Evolutionary conservation across 352 stramenopile species (phyloP), one percentile per base, ranked within the genome.

Genomic region (Globisporangium irregulare): DNA sequence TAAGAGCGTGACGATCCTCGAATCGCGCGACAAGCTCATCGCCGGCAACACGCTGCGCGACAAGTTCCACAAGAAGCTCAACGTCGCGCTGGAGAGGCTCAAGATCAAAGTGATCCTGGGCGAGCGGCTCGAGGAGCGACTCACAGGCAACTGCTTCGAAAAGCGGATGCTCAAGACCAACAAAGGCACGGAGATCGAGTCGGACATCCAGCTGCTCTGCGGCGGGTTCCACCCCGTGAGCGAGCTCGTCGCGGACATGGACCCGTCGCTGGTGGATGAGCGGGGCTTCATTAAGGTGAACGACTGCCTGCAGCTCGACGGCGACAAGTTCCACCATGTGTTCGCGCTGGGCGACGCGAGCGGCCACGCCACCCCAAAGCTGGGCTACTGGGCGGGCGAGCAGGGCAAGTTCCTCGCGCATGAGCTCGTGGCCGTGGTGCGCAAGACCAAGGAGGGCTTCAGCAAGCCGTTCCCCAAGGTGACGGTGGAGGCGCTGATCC

Each of bases 261-360:
- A 90, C 64, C n/a, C 70, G 8, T 73, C 77, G 3, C 50, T 90
- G 0, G 62, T 90, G 24, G 76, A 67, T 1, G 73, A 79, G 0
- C 54, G 66, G 25, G 82, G 79, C 14, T 64, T 61, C 59, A 68
- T 91, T 50, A 78, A 77, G 12, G 82, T 90, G 32, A 90, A 87
- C 32, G 67, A 53, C 14, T 14, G 66, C 5, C 67, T 91, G 53
- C 79, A 93, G 69, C 34, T 91, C 24, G 75, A 87, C 34, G 68
- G 76, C 54, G 50, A 66, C 0, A 73, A 76, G 59, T 87, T 82
- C 59, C n/a, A 56, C 1, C 67, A 91, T 56, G 72, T 91, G 48
- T 90, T 90, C 46, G 81, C 74, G 4, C 9, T 90, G 8, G 81
- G 81, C 27, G 81, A 93, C 48, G 71, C 78, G 38, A 88, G 75